Conservation (phyloP, 345 rosid genomes). For the Eucalyptus lansdowneana region DNA sequence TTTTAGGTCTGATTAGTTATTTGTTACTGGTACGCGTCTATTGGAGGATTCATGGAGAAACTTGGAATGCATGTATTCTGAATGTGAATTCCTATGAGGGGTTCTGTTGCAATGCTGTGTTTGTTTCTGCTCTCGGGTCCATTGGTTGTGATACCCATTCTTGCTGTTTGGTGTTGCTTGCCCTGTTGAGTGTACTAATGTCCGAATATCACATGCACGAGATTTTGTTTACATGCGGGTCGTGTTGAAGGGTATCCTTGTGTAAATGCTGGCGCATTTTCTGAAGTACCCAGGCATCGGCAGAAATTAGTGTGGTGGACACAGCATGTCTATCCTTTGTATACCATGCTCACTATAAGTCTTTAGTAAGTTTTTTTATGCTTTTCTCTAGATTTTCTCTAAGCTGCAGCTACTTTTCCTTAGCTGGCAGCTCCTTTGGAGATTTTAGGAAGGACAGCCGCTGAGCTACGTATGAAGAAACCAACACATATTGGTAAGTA, state of each 20-base stretch:
- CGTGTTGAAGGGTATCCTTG: not conserved
- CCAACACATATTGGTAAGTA: constrained; percentile 62
- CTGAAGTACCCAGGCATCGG: not conserved
- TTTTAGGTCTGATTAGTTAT: not conserved
- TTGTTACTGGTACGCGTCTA: not conserved
- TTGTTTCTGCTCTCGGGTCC: not conserved
- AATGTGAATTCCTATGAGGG: not conserved
- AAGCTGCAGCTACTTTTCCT: not conserved
- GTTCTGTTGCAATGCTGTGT: not conserved
- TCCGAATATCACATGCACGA: not conserved
- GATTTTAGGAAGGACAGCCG: constrained; percentile 62
- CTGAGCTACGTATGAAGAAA: constrained; percentile 66
- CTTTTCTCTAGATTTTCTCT: not conserved
- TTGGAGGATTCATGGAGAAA: not conserved
- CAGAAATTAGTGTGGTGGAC: not conserved
- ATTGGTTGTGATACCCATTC: not conserved
- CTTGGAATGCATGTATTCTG: not conserved
- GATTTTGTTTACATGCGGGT: not conserved
- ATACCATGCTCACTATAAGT: not conserved
- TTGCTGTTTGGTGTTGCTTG: not conserved
- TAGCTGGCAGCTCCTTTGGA: constrained; percentile 70
- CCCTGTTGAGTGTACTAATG: not conserved
- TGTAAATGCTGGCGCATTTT: not conserved
- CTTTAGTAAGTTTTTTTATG: not conserved
- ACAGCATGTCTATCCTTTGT: not conserved